Evolutionary conservation across 305 asterid genomes (phyloP).

Genomic region (Solanum hybrid): DNA sequence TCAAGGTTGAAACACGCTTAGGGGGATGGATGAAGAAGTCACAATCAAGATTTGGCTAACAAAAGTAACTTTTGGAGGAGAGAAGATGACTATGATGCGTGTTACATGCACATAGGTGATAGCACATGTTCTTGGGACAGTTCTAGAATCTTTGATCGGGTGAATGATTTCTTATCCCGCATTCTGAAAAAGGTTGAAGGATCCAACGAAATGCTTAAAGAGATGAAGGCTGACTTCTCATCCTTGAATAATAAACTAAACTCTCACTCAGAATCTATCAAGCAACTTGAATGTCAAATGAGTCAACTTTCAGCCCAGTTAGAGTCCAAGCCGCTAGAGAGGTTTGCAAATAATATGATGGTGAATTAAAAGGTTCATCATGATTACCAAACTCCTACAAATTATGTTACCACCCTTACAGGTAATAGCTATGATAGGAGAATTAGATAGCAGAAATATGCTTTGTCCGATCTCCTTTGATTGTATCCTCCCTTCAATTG

Average conservation of each 20-base stretch:
- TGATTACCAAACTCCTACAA: too few species aligned
- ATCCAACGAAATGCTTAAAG: background rate
- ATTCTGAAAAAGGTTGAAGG: background rate
- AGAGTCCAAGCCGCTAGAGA: background rate
- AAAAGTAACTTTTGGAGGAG: background rate
- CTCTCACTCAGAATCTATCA: background rate
- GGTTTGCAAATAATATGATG: background rate
- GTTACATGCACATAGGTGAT: background rate
- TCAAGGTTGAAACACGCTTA: background rate
- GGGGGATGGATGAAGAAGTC: background rate
- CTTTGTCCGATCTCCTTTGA: too few species aligned
- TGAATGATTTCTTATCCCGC: background rate
- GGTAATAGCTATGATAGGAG: too few species aligned
- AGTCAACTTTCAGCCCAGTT: background rate
- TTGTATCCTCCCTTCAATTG: too few species aligned
- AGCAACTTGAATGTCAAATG: background rate
- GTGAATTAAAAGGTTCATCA: too few species aligned
- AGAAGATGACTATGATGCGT: background rate
- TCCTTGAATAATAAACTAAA: background rate
- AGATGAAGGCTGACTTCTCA: background rate
- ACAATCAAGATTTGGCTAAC: background rate
- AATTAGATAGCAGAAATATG: too few species aligned
- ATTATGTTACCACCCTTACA: too few species aligned
- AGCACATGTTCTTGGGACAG: background rate
- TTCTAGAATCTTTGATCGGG: background rate